phyloP scores from a whole-genome alignment of 805 yeast species.

The Candida ulmi region DNA sequence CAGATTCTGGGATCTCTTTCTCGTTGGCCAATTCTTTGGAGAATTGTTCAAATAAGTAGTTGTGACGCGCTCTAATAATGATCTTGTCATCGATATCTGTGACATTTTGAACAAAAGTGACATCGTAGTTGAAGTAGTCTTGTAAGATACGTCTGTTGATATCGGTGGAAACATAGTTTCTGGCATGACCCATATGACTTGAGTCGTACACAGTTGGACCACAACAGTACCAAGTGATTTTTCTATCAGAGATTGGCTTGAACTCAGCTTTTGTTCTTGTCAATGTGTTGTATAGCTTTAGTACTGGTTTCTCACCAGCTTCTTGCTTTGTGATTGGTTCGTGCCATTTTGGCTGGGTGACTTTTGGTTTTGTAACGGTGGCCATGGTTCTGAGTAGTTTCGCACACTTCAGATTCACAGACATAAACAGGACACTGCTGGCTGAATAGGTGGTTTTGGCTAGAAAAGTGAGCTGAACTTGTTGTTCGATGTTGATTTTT shows the following conservation, averaged over 20 bases:
- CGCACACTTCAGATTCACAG: not conserved
- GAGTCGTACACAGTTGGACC: constrained; percentile 98
- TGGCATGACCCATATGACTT: constrained; percentile 97
- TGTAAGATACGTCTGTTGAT: constrained; percentile 85
- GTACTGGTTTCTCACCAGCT: constrained; percentile 27
- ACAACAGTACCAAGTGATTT: constrained; percentile 93
- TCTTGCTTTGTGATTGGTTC: constrained; percentile 26
- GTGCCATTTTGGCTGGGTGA: constrained; percentile 49
- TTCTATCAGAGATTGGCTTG: constrained; percentile 56
- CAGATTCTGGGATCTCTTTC: constrained; percentile 23
- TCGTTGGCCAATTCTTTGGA: constrained; percentile 24
- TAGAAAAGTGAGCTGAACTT: not conserved
- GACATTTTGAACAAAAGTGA: constrained; percentile 89
- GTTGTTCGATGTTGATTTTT: too few relatives aligned
- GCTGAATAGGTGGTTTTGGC: not conserved
- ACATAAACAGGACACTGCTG: not conserved
- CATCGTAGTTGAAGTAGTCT: constrained; percentile 87
- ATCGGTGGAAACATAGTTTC: constrained; percentile 93
- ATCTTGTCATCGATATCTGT: constrained; percentile 99
- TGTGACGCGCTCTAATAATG: constrained; percentile 90
- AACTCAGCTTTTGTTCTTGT: constrained; percentile 79
- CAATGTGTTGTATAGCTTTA: constrained; percentile 75
- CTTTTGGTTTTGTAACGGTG: constrained; percentile 23
- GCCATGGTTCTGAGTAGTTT: constrained; percentile 17
- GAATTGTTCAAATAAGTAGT: constrained; percentile 66